A percentile compares a stretch with the other conserved stretches of the same genome.
Evolutionary conservation across 345 rosid species (phyloP).

Genomic region (Ailanthus altissimus): DNA sequence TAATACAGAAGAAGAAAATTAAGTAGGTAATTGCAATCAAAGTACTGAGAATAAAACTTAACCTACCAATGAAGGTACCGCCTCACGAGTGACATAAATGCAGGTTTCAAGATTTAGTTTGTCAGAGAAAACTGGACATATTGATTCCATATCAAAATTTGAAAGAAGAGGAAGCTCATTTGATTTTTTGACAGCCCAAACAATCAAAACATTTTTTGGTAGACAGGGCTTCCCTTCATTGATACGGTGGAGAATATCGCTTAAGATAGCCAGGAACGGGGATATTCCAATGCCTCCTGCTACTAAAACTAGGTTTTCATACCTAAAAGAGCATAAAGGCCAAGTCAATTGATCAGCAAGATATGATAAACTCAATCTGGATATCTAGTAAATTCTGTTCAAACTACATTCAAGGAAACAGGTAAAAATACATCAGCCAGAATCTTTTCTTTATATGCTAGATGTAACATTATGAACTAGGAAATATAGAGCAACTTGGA

Average conservation of each 20-base stretch:
- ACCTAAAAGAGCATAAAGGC: constrained; percentile 43
- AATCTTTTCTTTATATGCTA: not conserved
- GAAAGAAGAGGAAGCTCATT: constrained; percentile 78
- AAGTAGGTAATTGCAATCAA: not conserved
- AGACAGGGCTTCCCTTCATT: constrained; percentile 67
- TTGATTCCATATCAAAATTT: constrained; percentile 55
- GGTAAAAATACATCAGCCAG: not conserved
- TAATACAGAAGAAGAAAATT: not conserved
- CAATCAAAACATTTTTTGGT: constrained; percentile 61
- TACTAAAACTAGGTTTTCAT: constrained; percentile 76
- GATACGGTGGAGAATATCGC: constrained; percentile 70
- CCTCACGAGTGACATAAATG: constrained; percentile 74
- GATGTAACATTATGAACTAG: not conserved
- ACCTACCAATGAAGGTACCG: constrained; percentile 67
- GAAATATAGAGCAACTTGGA: not conserved
- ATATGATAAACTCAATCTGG: not conserved
- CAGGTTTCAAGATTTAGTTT: constrained; percentile 58
- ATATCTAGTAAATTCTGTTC: not conserved
- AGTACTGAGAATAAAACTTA: constrained; percentile 1
- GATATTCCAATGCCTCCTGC: constrained; percentile 97
- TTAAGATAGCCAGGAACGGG: constrained; percentile 81
- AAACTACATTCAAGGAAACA: not conserved
- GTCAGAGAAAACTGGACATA: constrained; percentile 52
- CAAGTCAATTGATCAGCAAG: constrained; percentile 1
- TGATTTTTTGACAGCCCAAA: constrained; percentile 84